A percentile compares a stretch with the other conserved stretches of the same genome.
Evolutionary conservation across 257 asterid species (phyloP).

Genomic region (Lithospermum erythrorhizon): DNA sequence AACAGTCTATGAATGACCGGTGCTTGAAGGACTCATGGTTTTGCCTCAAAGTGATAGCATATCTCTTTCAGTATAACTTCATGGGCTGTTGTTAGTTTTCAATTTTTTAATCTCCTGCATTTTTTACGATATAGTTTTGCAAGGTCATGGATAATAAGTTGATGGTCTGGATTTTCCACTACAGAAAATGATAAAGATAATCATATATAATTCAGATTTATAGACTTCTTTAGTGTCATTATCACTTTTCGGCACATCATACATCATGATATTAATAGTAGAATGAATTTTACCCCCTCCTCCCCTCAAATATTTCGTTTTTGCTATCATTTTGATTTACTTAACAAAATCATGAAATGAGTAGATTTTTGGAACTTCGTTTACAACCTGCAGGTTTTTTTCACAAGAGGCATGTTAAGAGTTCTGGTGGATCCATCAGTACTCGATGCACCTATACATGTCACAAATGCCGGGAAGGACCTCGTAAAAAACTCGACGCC

Average conservation of each 20-base stretch:
- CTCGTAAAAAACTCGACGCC: slow-evolving; percentile 24
- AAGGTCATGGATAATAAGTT: not conserved
- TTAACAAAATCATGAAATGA: not conserved
- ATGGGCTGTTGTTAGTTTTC: not conserved
- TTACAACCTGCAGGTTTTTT: slow-evolving; percentile 48
- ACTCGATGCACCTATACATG: slow-evolving; percentile 44
- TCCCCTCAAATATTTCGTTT: no score
- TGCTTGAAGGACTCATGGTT: not conserved
- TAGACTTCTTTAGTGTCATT: not conserved
- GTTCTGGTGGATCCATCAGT: slow-evolving; percentile 35
- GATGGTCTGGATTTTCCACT: not conserved
- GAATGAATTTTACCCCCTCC: not conserved
- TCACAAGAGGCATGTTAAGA: slow-evolving; percentile 62
- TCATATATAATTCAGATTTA: no score
- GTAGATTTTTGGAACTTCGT: slow-evolving; percentile 1
- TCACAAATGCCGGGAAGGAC: slow-evolving; percentile 44
- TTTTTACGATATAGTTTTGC: not conserved
- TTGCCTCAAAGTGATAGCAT: not conserved
- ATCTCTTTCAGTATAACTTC: not conserved
- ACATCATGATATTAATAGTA: no score
- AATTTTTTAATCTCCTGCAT: not conserved
- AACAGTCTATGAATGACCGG: not conserved
- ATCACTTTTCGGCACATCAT: no score
- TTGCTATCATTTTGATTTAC: no score
- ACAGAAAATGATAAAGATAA: not conserved